Base-by-base conservation (phyloP, 441 rosid genomes). In the Jatropha multifida region DNA sequence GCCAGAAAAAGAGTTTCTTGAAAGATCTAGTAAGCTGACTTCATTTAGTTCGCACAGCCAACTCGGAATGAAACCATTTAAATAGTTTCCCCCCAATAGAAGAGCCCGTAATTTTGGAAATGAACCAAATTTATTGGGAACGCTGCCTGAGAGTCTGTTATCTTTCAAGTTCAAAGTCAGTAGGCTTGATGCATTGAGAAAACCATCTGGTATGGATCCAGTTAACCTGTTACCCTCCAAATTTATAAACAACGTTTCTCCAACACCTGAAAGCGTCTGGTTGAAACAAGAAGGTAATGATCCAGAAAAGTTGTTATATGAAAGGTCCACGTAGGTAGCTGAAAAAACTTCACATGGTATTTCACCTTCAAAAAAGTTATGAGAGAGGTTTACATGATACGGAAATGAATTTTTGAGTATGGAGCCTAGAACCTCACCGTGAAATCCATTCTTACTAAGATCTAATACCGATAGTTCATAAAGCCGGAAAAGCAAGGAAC, bases 11-110 rank as follows among this genome's bases (percentile, higher is more conserved):
- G 26, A 64, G 7, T 64, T 64, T 9, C 46, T 17, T 6, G 68
- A 64, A 64, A 64, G 68, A 37, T 41, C 68, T 46, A 64, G 1
- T 40, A 64, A 64, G 68, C 49, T 40, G 46, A 82, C 17, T 1
- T 4, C 1, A 17, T 69, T 37, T 23, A 69, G 23, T 37, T 51
- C 3, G 32, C 72, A 69, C 17, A 69, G 37, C 46, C 44, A 17
- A 3, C 27, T 7, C 9, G 49, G 68, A 17, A 64, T 40, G 13
- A 46, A 15, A 11, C 27, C 48, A 64, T 18, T 64, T 18, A 64
- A 8, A 37, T 18, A 38, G 40, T 40, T 38, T 32, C 32, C 32
- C 32, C 32, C 32, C 32, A 32, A 32, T 32, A 32, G 8, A 40
- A 40, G 68, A 64, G 40, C 68, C 49, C 49, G 5, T 41, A 64